Conservation (phyloP, 208 protist species). For the Leishmania guyanensis region DNA sequence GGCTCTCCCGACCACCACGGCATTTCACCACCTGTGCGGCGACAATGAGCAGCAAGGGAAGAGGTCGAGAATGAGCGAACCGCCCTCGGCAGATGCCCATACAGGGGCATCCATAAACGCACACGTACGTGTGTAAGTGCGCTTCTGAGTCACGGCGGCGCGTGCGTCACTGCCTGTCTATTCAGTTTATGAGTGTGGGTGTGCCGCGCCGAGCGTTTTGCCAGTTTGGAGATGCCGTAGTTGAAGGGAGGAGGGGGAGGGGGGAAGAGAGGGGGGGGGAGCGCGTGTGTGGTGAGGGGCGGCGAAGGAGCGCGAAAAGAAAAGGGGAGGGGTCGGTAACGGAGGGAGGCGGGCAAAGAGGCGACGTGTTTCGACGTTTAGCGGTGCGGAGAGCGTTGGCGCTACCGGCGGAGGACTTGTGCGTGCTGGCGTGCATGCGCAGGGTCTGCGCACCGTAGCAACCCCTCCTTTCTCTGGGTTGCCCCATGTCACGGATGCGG, state of each 20-base stretch:
- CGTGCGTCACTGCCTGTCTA: not conserved
- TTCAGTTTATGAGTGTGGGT: not conserved
- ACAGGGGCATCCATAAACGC: not conserved
- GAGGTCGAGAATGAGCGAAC: not conserved
- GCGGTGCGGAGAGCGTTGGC: not conserved
- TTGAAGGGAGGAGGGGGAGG: not conserved
- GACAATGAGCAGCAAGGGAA: not conserved
- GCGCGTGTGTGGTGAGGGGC: not conserved
- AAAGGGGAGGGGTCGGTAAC: not conserved
- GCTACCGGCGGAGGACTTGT: not conserved
- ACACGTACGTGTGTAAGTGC: not conserved
- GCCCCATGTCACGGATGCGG: not conserved
- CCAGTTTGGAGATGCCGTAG: not conserved
- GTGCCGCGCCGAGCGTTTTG: not conserved
- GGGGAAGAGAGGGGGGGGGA: not conserved
- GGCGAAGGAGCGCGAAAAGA: not conserved
- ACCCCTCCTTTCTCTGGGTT: no score
- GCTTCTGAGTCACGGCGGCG: not conserved
- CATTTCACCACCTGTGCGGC: constrained; percentile 1
- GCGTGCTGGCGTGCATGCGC: no score
- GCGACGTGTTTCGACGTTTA: not conserved
- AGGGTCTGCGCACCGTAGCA: not conserved
- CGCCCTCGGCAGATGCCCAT: not conserved
- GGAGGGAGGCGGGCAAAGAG: not conserved
- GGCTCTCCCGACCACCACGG: constrained; percentile 7